Base-by-base conservation (phyloP, 2,329 filamentous ascomycete genomes). In the Neobulgaria alba region DNA sequence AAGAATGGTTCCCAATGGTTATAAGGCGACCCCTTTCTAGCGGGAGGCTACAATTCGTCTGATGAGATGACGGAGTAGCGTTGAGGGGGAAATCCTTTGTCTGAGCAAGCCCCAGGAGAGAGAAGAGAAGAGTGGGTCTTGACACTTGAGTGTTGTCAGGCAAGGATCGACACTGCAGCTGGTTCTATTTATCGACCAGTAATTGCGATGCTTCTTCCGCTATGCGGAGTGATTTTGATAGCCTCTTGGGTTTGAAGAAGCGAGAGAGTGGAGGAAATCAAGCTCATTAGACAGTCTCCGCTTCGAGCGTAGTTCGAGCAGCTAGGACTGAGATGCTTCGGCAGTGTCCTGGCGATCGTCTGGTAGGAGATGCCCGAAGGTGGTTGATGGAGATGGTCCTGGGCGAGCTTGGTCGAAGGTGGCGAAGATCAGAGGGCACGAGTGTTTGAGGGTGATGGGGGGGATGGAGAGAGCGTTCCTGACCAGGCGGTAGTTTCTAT, bases 251-350 rank as follows among this genome's bases (percentile, higher is more conserved):
- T 35, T 18, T 23, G 10, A 33, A 29, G 21, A 26, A 42, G 23
- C 10, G 31, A 38, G 33, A 34, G 26, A 16, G 31, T 20, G 26
- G 30, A 45, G 34, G 50, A 53, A 48, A 50, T 50, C 53, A 53
- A 54, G 50, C 48, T 52, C 51, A 51, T 46, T 37, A 50, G 45
- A 42, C 35, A 32, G 31, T 36, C 49, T 43, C 51, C 47, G 43
- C 46, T 53, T 45, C 26, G 33, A 45, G 41, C 15, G 47, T 47
- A 42, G 38, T 41, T 31, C 41, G 33, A 47, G 47, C 48, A 51
- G 45, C 49, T 46, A 42, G 51, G 48, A 48, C 41, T 43, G 30
- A 30, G n/a, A 4, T 30, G n/a, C 33, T 44, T 47, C 50, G 47
- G 48, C 50, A 49, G 42, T 49, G 19, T 16, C 18, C 10, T 35